These are phyloP conservation scores for Phytopythium kandeliae DNA, from an alignment of 352 stramenopile genomes.

Conservation along the genomic window DNA sequence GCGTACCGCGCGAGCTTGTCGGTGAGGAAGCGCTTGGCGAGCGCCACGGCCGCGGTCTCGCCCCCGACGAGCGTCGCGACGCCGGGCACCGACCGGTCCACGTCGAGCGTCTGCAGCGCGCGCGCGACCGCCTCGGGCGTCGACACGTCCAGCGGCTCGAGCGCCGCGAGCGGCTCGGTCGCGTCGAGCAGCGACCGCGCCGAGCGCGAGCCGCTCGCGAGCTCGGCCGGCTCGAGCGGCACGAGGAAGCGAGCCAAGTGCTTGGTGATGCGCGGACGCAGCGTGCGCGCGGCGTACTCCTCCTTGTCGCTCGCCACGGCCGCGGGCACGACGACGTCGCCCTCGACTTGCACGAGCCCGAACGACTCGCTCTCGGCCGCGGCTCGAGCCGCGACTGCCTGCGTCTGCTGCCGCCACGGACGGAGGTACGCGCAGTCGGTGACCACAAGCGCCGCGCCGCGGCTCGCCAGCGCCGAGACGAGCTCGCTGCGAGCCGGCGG, in stretches of 20 bases:
- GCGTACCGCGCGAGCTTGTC: slow-evolving; percentile 71
- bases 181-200: slow-evolving; percentile 11
- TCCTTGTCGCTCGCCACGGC: slow-evolving; percentile 91
- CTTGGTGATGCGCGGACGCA: slow-evolving; percentile 95
- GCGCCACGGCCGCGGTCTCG: slow-evolving; percentile 48
- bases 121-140: slow-evolving; percentile 18
- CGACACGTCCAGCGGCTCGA: slow-evolving; percentile 40
- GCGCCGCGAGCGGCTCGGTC: neutral
- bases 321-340: slow-evolving; percentile 96
- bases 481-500: slow-evolving; percentile 28
- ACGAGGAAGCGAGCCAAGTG: slow-evolving; percentile 87
- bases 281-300: slow-evolving; percentile 97
- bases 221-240: slow-evolving; percentile 28
- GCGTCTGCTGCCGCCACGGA: slow-evolving; percentile 35
- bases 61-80: slow-evolving; percentile 68
- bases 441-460: slow-evolving; percentile 55
- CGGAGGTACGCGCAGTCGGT: slow-evolving; percentile 77
- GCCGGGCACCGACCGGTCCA: slow-evolving; percentile 53
- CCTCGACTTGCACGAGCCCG: slow-evolving; percentile 93
- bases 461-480: slow-evolving; percentile 34
- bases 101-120: slow-evolving; percentile 41
- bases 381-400: slow-evolving; percentile 28
- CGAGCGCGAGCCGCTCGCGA: slow-evolving; percentile 21
- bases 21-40: slow-evolving; percentile 86
- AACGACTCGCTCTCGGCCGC: slow-evolving; percentile 15